Evolutionary conservation across 2,329 filamentous ascomycete species (phyloP), one percentile per base, ranked within the genome.

Genomic region (Nothomitra cinnamomea): DNA sequence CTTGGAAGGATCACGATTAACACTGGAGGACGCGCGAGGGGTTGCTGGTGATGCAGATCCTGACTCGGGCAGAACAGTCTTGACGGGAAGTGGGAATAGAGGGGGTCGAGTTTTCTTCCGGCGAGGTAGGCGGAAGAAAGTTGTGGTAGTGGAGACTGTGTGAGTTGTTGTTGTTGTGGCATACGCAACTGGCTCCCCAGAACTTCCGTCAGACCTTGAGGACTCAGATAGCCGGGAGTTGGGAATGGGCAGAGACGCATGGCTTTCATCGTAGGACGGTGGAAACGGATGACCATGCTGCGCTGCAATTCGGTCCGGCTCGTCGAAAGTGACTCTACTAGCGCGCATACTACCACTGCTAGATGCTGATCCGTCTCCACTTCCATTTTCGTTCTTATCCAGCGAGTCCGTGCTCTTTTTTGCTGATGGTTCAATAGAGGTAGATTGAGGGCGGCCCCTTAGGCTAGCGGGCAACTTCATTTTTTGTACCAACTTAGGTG

Each of bases 61-160:
- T 70, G 63, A 60, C 68, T 78, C 68, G 22, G 73, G 67, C 19
- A 67, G 66, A 35, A 70, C 65, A 58, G 79, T 75, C 66, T 84
- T 88, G 58, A 90, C 81, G 41, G 87, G 88, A n/a, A 96, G 73
- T 55, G 90, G 89, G 61, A 96, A 96, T 36, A 96, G 70, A 2
- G 86, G 78, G 25, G 79, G 82, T 38, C 80, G 78, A 56, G 84
- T 80, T 62, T 84, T 87, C 61, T 81, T 83, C 58, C 87, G 77
- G 52, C 87, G 83, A 35, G 83, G 79, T 57, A 96, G 73, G 55
- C 81, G 82, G 65, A 95, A 95, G 64, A 95, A 87, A 24, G 83
- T 83, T 21, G 76, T 84, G 36, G 77, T 81, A 4, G 78, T 77
- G 25, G 77, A 73, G 13, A 76, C 70, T 8, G 76, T 79, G 57